Evolutionary conservation across 2,329 filamentous ascomycete species (phyloP), one percentile per base, ranked within the genome.

Genomic region (Massarina eburnea): DNA sequence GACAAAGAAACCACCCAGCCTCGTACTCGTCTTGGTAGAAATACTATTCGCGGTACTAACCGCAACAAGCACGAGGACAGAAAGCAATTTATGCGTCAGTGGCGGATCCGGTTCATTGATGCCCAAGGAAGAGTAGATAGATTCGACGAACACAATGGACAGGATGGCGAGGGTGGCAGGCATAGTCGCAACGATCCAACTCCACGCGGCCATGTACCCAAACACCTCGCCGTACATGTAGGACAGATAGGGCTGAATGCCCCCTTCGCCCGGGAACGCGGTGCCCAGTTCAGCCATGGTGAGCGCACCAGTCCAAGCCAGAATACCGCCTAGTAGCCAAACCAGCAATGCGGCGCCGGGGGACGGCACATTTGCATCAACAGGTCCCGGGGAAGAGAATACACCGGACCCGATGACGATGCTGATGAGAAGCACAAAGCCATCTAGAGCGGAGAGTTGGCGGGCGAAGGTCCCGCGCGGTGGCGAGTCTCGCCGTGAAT

Each of bases 351-450:
- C 80, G 1, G 73, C 71, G 8, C 80, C 82, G 0, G 82, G 82
- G 1, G 83, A 85, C 0, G 82, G 80, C 1, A 85, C 81, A 51
- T 85, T 84, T 2, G 80, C 77, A 56, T 85, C 82, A 49, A 86
- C 80, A 3, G 80, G 76, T 0, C 81, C 82, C 0, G 83, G 82
- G 1, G 82, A 85, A 0, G 83, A 84, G 55, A 86, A 86, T 18
- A 86, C 77, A 38, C 83, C 82, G 33, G 80, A 83, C 18, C 83
- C 83, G 42, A 85, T 83, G 33, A 85, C 81, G 55, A 85, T 83
- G 66, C 79, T 81, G 54, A 85, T 78, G 42, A 85, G 73, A 38
- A 85, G 81, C 15, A 78, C 81, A 53, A 83, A 85, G 15, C 63
- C 67, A 34, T 69, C 64, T 2, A 63, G 39, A 4, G 67, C 60